Base-by-base conservation (phyloP, 306 rosid genomes). In the Malus orientalis region DNA sequence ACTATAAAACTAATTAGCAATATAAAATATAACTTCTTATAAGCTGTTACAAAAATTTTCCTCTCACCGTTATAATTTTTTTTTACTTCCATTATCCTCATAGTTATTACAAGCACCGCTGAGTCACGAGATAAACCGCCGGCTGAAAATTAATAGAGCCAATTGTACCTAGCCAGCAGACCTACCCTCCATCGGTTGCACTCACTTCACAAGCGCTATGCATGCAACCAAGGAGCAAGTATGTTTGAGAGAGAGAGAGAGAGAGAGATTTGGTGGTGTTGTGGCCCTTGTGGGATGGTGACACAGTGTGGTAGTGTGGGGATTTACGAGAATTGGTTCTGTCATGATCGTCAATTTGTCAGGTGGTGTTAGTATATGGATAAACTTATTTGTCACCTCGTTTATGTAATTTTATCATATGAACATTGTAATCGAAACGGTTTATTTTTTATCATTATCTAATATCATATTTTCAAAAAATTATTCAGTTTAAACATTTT, bases 381-480 rank as follows among this genome's bases (percentile, higher is more conserved):
- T 38, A 38, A 7, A 36, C 9, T 36, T 36, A 36, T 36, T 36
- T 36, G 2, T 36, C 40, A 38, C 2, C 40, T 36, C 9, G 1
- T 33, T 33, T 33, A 33, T 0, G 2, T 7, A 0, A 38, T 38
- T 38, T 38, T 1, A 38, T 38, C 0, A 0, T 38, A 38, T 0
- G 2, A 7, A 7, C 0, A 38, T 38, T 7, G 1, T 7, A 38
- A 38, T 7, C 0, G 42, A 38, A 38, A 38, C 0, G 0, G 2
- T 38, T 38, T 7, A 0, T 38, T 7, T 38, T 38, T 38, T 38
- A 38, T 38, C 10, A 38, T 38, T 38, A 38, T 7, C 10, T 38
- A 38, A 38, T 38, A 38, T 7, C 10, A 38, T 1, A 38, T 38
- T 38, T 38, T 38, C 42, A 38, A 38, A 7, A 38, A 38, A 38